A percentile compares a stretch with the other conserved stretches of the same genome.
These are phyloP conservation scores for Thalassiosira profunda DNA, from an alignment of 108 stramenopile species.

Conservation along the genomic window DNA sequence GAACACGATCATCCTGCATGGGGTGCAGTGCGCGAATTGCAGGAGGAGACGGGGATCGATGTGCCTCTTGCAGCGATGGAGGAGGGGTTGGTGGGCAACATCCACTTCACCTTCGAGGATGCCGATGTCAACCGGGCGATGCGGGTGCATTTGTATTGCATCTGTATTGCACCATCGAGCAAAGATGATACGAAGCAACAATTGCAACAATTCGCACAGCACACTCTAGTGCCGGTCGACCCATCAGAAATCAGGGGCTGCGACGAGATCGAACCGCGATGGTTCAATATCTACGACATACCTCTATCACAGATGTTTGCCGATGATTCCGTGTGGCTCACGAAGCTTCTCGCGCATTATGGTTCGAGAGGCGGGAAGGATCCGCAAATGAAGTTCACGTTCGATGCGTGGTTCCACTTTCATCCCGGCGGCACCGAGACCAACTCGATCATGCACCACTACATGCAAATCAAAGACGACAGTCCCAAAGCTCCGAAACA, in stretches of 20 bases:
- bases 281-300: background rate
- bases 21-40: constrained; percentile 12
- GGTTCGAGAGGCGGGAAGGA: background rate
- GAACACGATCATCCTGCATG: constrained; percentile 9
- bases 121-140: background rate
- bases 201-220: background rate
- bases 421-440: constrained; percentile 12
- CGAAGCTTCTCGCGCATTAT: constrained; percentile 1
- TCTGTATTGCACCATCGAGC: background rate
- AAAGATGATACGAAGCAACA: background rate
- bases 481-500: too few relatives aligned
- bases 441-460: constrained; percentile 15
- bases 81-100: constrained; percentile 5
- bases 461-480: background rate
- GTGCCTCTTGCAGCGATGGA: background rate
- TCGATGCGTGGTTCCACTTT: constrained; percentile 29
- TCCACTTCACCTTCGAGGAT: constrained; percentile 16
- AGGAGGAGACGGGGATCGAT: constrained; percentile 8
- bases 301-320: constrained; percentile 23
- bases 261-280: background rate
- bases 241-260: background rate
- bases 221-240: background rate
- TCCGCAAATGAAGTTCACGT: background rate
- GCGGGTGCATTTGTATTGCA: constrained; percentile 15
- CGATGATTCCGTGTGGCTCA: constrained; percentile 20